These are phyloP conservation scores for Populus hybrid DNA, from an alignment of 441 rosid genomes.

Conservation along the genomic window DNA sequence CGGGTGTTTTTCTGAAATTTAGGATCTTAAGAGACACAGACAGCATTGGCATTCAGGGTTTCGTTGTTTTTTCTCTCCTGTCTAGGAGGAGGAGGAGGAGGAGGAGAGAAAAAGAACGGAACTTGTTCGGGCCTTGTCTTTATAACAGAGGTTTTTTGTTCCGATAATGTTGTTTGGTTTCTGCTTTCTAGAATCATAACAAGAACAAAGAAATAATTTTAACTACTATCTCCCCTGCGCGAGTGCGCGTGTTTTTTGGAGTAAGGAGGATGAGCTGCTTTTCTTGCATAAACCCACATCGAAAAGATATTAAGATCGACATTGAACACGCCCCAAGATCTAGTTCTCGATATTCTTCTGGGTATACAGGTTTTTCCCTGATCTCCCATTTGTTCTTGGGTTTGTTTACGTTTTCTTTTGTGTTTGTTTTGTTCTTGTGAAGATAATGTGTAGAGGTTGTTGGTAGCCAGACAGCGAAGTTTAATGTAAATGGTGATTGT, in stretches of 20 bases:
- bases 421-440: background rate
- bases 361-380: slow-evolving; percentile 41
- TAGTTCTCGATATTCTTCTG: slow-evolving; percentile 36
- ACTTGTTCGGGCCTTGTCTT: background rate
- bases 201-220: background rate
- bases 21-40: too few species aligned
- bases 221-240: background rate
- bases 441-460: slow-evolving; percentile 15
- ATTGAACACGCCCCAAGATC: slow-evolving; percentile 40
- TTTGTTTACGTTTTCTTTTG: background rate
- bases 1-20: background rate
- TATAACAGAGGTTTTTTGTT: background rate
- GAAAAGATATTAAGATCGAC: slow-evolving; percentile 29
- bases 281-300: slow-evolving; percentile 49
- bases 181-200: background rate
- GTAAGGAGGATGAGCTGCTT: slow-evolving; percentile 60
- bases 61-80: slow-evolving; percentile 11
- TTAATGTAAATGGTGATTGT: slow-evolving; percentile 26
- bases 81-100: background rate
- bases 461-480: slow-evolving; percentile 34
- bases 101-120: background rate
- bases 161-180: background rate
- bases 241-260: background rate
- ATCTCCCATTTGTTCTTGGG: background rate
- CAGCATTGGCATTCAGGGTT: background rate